These are phyloP conservation scores for Fusarium musae DNA, from an alignment of 2,329 filamentous ascomycete genomes.

Conservation along the genomic window DNA sequence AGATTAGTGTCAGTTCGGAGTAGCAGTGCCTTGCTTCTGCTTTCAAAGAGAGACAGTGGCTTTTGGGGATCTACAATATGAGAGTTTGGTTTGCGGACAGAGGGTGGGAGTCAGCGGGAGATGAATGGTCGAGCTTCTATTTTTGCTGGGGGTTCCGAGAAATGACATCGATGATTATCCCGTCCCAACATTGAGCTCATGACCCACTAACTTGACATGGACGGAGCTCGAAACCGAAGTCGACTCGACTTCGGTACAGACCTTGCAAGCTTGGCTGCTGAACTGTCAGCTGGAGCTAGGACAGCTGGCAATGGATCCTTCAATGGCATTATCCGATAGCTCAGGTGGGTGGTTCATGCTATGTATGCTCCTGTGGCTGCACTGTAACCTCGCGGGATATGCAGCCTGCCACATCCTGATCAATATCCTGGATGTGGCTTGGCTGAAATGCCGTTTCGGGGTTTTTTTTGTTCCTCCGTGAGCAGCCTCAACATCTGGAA, in stretches of 20 bases:
- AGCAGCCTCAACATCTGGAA: background rate
- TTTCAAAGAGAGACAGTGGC: slow-evolving; percentile 5
- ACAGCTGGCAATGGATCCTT: background rate
- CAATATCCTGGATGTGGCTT: slow-evolving; percentile 1
- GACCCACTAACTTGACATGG: slow-evolving; percentile 1
- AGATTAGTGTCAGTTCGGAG: background rate
- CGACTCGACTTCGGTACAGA: background rate
- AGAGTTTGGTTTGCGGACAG: slow-evolving; percentile 13
- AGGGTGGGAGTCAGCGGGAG: slow-evolving; percentile 5
- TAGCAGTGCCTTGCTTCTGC: background rate
- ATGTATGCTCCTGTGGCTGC: slow-evolving; percentile 1
- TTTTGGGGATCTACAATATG: slow-evolving; percentile 20
- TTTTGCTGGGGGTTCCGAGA: slow-evolving; percentile 33
- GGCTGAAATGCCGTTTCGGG: slow-evolving; percentile 1
- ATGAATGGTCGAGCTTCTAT: slow-evolving; percentile 30
- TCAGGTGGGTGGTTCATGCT: background rate
- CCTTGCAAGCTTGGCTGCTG: slow-evolving; percentile 1
- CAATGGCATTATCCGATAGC: background rate
- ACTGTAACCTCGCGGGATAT: background rate
- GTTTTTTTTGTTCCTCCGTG: background rate
- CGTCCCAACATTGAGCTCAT: slow-evolving; percentile 42
- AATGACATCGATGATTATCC: slow-evolving; percentile 36
- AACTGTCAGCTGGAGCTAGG: slow-evolving; percentile 2
- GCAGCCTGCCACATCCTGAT: background rate
- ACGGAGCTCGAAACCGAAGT: background rate